These are phyloP conservation scores for Prunus armeniaca DNA, from an alignment of 306 rosid species.

Conservation along the genomic window DNA sequence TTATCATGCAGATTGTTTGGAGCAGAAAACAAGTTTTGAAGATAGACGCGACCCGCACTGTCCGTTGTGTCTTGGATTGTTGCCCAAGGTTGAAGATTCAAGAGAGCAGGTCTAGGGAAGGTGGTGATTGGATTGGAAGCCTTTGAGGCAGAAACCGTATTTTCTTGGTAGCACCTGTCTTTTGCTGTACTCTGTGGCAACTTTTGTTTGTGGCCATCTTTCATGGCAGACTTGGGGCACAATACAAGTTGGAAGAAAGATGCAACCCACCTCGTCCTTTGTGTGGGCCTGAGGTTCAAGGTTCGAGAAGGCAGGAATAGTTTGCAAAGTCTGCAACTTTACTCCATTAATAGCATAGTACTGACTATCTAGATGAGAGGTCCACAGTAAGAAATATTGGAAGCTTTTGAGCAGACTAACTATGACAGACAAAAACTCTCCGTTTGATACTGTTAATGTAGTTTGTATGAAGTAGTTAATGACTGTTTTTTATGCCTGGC, in stretches of 20 bases:
- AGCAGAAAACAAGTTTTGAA: constrained; percentile 51
- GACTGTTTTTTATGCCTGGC: constrained; percentile 1
- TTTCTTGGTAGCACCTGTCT: constrained; percentile 45
- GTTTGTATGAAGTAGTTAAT: constrained; percentile 16
- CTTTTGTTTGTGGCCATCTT: constrained; percentile 70
- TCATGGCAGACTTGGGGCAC: constrained; percentile 69
- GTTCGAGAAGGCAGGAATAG: constrained; percentile 28
- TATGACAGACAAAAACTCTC: neutral
- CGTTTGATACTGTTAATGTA: constrained; percentile 3
- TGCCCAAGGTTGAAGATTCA: constrained; percentile 34
- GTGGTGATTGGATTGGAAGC: constrained; percentile 48
- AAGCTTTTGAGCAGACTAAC: constrained; percentile 7
- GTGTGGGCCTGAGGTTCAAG: constrained; percentile 39
- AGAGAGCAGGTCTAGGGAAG: constrained; percentile 33
- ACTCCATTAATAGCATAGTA: constrained; percentile 12
- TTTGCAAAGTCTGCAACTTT: neutral
- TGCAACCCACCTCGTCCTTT: constrained; percentile 58
- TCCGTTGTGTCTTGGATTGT: constrained; percentile 48
- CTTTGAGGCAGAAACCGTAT: constrained; percentile 39
- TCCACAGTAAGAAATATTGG: constrained; percentile 21
- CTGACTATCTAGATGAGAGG: constrained; percentile 23
- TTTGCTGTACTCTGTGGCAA: constrained; percentile 63
- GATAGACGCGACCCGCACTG: constrained; percentile 73
- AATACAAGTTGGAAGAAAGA: constrained; percentile 47
- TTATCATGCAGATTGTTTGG: constrained; percentile 89